Evolutionary conservation across 2,329 filamentous ascomycete species (phyloP), one percentile per base, ranked within the genome.

Genomic region (Sarocladiaceae sp.): DNA sequence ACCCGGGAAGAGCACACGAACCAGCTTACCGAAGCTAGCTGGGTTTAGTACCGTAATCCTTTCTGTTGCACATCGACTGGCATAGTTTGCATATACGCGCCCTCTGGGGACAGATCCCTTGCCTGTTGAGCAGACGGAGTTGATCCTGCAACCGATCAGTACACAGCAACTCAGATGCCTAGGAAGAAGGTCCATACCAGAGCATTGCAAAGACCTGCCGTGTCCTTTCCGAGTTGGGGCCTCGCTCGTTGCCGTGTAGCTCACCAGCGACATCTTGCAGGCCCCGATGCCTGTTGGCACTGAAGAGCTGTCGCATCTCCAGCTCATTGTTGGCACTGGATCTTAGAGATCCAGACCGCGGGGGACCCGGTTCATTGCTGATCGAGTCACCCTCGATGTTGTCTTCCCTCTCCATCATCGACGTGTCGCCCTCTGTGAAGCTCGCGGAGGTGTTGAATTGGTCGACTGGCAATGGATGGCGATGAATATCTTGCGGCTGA

Each of bases 21-120:
- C 93, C 33, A 98, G 78, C 65, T 98, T 98, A 46, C 93, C 93
- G 65, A 98, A 98, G 21, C 91, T 97, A 9, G 93, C 93, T 33
- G 93, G 93, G 58, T 98, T 98, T 46, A 98, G 68, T 9, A 95
- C 90, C 1, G 93, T 94, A 31, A 97, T 94, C 58, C 90, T 82
- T 60, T 97, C 90, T 4, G 85, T 94, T 33, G 88, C 90, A 64
- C 93, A 98, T 50, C 88, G 82, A 20, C 87, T 89, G 39, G 91
- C 93, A 63, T 98, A 98, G 61, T 90, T 90, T 48, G 90, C 88
- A 63, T 97, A 98, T 2, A 98, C 93, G 47, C 91, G 78, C 51
- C 93, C 93, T 55, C 93, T 78, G 6, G 93, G 89, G 1, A 97
- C 91, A 5, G 93, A 96, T 1, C 83, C 84, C 60, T 87, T 88